Percentiles rank a stretch among this genome's conserved stretches.
phyloP scores from a whole-genome alignment of 345 rosid genomes.

The Eucalyptus lansdowneana region DNA sequence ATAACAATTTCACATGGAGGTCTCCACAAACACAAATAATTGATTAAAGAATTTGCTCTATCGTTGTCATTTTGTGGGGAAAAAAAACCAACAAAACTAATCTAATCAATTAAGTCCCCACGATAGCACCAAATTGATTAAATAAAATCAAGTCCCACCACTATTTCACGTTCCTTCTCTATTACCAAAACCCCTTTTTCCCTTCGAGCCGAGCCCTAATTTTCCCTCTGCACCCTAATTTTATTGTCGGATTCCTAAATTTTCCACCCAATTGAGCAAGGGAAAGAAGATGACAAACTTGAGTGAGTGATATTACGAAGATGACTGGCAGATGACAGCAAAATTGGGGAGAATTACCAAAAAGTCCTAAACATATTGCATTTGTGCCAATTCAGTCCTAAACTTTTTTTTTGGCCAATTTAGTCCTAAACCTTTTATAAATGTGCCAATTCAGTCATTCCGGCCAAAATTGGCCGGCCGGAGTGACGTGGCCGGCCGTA shows the following conservation, averaged over 20 bases:
- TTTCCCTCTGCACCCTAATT: background rate
- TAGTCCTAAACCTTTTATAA: no score
- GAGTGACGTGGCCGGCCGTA: no score
- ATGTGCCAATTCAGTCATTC: no score
- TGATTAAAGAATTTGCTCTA: background rate
- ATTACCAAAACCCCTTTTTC: no score
- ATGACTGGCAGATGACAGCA: rapidly evolving
- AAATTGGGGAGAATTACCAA: no score
- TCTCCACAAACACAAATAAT: background rate
- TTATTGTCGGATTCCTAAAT: rapidly evolving
- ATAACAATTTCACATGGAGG: background rate
- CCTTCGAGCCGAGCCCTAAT: rapidly evolving
- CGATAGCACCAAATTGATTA: background rate
- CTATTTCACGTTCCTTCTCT: background rate
- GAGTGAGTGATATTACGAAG: background rate
- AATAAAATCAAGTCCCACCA: no score
- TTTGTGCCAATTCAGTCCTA: no score
- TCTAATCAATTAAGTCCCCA: background rate
- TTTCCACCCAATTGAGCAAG: background rate
- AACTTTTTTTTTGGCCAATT: no score
- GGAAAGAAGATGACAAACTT: background rate
- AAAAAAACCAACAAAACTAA: background rate
- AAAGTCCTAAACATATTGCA: no score
- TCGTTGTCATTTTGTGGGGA: rapidly evolving
- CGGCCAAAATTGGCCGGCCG: no score